Percentiles rank a stretch among this genome's conserved stretches.
phyloP scores from a whole-genome alignment of 257 asterid genomes.

The Solanum stenotomum region DNA sequence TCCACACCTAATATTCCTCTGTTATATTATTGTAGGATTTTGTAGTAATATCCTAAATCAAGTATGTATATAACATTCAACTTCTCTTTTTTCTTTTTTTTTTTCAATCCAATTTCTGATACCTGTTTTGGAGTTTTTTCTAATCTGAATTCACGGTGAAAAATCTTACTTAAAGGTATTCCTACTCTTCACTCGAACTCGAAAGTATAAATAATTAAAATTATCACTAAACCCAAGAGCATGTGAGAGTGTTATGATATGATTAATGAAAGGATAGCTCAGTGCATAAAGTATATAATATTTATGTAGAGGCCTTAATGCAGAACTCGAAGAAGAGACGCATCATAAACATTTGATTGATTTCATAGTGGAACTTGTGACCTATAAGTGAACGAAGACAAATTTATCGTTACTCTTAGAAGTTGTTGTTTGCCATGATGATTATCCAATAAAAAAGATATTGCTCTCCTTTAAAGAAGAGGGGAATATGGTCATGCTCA shows the following conservation, averaged over 20 bases:
- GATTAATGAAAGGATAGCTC: neutral
- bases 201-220: neutral
- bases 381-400: neutral
- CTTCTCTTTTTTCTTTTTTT: too few relatives aligned
- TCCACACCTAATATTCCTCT: neutral
- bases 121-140: too few relatives aligned
- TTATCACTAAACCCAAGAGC: neutral
- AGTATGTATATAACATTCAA: neutral
- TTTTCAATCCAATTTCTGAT: too few relatives aligned
- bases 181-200: neutral
- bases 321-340: neutral
- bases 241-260: neutral
- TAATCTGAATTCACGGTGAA: too few relatives aligned
- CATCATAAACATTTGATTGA: too few relatives aligned
- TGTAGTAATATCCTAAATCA: neutral
- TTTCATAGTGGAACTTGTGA: rapidly evolving
- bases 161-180: neutral
- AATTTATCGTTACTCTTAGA: neutral
- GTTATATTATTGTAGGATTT: neutral
- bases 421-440: neutral
- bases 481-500: conserved; percentile 32
- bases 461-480: conserved; percentile 19
- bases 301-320: neutral
- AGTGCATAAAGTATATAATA: neutral
- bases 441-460: conserved; percentile 11